phyloP scores from a whole-genome alignment of 2,329 filamentous ascomycete genomes.

The Ascocoryne sarcoides region DNA sequence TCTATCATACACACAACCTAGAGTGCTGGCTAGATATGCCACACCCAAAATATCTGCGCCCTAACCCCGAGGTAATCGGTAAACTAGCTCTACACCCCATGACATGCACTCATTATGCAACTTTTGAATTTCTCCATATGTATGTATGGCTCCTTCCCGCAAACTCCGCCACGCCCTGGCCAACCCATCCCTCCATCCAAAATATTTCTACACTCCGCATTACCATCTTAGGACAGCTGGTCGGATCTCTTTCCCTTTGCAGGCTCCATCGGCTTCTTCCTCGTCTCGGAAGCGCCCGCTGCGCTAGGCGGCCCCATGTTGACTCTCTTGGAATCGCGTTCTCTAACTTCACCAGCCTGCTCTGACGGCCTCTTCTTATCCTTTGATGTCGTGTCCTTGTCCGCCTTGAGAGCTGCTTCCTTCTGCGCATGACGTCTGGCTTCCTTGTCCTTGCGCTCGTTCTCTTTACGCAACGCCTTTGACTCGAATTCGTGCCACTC shows the following conservation, averaged over 20 bases:
- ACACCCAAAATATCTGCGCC: neutral
- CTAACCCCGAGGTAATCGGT: neutral
- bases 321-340: slow-evolving; percentile 23
- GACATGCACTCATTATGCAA: neutral
- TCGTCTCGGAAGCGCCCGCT: slow-evolving; percentile 1
- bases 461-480: slow-evolving; percentile 86
- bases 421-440: slow-evolving; percentile 25
- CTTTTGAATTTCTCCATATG: neutral
- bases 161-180: neutral
- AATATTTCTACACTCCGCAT: neutral
- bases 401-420: slow-evolving; percentile 20
- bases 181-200: neutral
- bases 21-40: neutral
- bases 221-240: no score
- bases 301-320: slow-evolving; percentile 16
- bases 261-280: neutral
- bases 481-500: slow-evolving; percentile 99
- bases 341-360: slow-evolving; percentile 8
- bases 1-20: neutral
- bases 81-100: neutral
- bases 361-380: slow-evolving; percentile 24
- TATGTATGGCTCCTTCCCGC: neutral
- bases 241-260: neutral
- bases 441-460: slow-evolving; percentile 53
- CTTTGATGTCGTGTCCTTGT: slow-evolving; percentile 26